Conservation (phyloP, 2,329 filamentous ascomycete species). For the Botrytis cinerea region DNA sequence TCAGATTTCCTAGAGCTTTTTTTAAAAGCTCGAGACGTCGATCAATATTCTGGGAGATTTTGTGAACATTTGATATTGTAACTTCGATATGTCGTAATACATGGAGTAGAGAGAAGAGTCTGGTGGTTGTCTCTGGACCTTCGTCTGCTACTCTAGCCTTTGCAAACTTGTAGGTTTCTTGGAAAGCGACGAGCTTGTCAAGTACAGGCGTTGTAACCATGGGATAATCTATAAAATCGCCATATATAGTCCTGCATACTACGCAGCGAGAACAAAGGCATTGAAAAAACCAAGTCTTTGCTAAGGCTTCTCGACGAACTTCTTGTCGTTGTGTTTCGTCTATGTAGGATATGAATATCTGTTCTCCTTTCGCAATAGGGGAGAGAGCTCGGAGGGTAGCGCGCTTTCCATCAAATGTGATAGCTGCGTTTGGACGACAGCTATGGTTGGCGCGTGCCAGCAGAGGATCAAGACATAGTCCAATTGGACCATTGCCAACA, state of each 20-base stretch:
- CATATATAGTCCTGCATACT: not conserved
- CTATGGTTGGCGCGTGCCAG: slow-evolving; percentile 60
- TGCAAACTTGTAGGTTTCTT: slow-evolving; percentile 9
- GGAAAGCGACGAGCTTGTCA: not conserved
- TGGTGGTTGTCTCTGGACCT: not conserved
- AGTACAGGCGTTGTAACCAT: not conserved
- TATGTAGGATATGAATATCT: slow-evolving; percentile 64
- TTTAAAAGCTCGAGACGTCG: slow-evolving; percentile 11
- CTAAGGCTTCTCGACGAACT: slow-evolving; percentile 18
- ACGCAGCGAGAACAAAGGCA: slow-evolving; percentile 18
- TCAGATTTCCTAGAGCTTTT: slow-evolving; percentile 2
- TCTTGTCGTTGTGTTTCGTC: slow-evolving; percentile 45
- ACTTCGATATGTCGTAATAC: slow-evolving; percentile 17
- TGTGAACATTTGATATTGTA: not conserved
- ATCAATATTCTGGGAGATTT: slow-evolving; percentile 7
- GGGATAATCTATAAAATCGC: not conserved
- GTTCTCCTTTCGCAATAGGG: slow-evolving; percentile 53
- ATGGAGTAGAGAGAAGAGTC: slow-evolving; percentile 20
- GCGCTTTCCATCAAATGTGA: slow-evolving; percentile 55
- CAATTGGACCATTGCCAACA: slow-evolving; percentile 53
- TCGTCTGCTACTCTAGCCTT: slow-evolving; percentile 5
- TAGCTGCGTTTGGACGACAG: slow-evolving; percentile 60
- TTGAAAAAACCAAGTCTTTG: slow-evolving; percentile 21
- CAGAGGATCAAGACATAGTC: slow-evolving; percentile 57
- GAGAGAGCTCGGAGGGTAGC: slow-evolving; percentile 54